Evolutionary conservation across 148 eudicot genomes (phyloP).

Genomic region (Vaccinium macrocarpon): DNA sequence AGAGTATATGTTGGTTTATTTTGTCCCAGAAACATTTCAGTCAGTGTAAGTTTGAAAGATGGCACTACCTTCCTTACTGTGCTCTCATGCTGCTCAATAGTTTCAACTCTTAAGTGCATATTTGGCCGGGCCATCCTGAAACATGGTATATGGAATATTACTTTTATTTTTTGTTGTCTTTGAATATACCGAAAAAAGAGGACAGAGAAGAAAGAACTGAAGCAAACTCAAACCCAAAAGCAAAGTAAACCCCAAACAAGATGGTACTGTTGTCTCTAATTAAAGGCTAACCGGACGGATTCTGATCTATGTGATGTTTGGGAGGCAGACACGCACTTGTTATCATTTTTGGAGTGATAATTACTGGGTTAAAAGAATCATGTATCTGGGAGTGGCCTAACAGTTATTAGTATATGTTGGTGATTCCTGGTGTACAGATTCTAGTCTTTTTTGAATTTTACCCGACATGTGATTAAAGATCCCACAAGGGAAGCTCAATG

Average conservation of each 20-base stretch:
- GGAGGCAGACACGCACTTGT: too few relatives aligned
- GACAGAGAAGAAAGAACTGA: neutral
- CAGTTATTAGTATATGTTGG: too few relatives aligned
- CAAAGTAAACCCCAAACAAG: constrained; percentile 27
- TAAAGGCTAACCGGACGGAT: constrained; percentile 26
- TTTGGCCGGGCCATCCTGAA: constrained; percentile 36
- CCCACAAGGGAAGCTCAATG: too few relatives aligned
- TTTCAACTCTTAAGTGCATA: constrained; percentile 32
- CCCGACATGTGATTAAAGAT: too few relatives aligned
- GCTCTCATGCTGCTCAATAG: constrained; percentile 27
- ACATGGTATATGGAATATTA: constrained; percentile 1
- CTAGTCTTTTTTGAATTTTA: too few relatives aligned
- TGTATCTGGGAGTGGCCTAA: too few relatives aligned
- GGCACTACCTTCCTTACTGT: constrained; percentile 34
- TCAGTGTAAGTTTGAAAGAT: neutral
- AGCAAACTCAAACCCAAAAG: neutral
- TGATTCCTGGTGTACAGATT: too few relatives aligned
- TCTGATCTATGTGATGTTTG: too few relatives aligned
- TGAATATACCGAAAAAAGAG: neutral
- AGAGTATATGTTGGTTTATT: too few relatives aligned
- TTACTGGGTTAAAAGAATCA: too few relatives aligned
- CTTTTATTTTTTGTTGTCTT: neutral
- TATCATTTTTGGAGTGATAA: too few relatives aligned
- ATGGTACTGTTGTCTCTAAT: constrained; percentile 22
- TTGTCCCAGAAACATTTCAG: neutral